Base-by-base conservation (phyloP, 495 filamentous ascomycete species). In the Trichoderma gamsii region DNA sequence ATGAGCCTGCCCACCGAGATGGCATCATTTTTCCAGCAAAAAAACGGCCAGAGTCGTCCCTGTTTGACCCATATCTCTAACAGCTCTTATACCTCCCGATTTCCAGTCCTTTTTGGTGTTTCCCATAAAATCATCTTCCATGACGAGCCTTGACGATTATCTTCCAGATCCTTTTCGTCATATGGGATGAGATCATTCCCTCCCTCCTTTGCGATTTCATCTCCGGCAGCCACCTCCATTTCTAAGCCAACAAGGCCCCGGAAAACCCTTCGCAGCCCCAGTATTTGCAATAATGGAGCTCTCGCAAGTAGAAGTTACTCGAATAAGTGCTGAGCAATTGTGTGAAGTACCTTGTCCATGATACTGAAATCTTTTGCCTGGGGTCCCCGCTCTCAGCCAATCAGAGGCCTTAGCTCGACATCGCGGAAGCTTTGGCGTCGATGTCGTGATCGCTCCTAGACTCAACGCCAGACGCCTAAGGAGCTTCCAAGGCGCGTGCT, bases 401-500 rank as follows among this genome's bases (percentile, higher is more conserved):
- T 78, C 71, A 76, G 59, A 61, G 41, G 1, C 35, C 52, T 68
- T 67, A 65, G 61, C 71, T 63, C 69, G 67, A 61, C 44, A 70
- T 70, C 70, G 71, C 73, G 70, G 71, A 69, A 69, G 71, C 46
- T 68, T 69, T 78, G 77, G 75, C 73, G 75, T 65, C 72, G 76
- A 78, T 78, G 76, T 77, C 75, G 76, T 78, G 76, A 69, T 69
- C 68, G 49, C 21, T 63, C 18, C 67, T 41, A 63, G 41, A 64
- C 66, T 8, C 63, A 41, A 41, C 61, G 23, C 61, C 61, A 38
- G 41, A 66, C 49, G 56, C 56, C 56, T 25, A 61, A 16, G 51
- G 25, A 61, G 56, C 56, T 61, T 61, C 56, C 13, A 61, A 21
- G 56, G 27, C 56, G 23, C 56, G 49, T 52, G 49, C 49, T 52